Percentiles rank a stretch among this genome's conserved stretches.
These are phyloP conservation scores for Umbelopsis sp. DNA, from an alignment of 192 early-diverging fungal genomes.

Conservation along the genomic window DNA sequence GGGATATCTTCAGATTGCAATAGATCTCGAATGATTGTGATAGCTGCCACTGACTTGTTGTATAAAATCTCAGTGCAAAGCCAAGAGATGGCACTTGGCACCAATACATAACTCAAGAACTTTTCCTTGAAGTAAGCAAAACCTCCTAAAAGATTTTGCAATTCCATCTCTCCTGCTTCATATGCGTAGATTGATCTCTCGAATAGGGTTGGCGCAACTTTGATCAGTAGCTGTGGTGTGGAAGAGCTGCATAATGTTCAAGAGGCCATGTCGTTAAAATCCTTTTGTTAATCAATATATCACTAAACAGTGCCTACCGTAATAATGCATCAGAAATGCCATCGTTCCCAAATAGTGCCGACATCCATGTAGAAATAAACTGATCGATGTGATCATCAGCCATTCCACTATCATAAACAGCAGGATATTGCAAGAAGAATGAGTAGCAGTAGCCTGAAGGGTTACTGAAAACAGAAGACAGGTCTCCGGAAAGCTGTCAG, in stretches of 20 bases:
- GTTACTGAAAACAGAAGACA: not conserved
- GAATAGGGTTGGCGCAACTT: conserved; percentile 30
- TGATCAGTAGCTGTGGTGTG: conserved; percentile 28
- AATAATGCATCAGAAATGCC: conserved; percentile 38
- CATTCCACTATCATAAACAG: conserved; percentile 21
- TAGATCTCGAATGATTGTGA: conserved; percentile 16
- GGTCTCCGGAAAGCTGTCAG: not conserved
- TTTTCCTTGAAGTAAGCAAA: conserved; percentile 34
- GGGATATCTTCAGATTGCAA: conserved; percentile 8
- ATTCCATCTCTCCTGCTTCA: conserved; percentile 24
- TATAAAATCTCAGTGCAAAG: conserved; percentile 36
- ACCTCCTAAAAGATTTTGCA: conserved; percentile 26
- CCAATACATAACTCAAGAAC: conserved; percentile 35
- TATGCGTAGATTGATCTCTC: conserved; percentile 29
- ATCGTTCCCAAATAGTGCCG: conserved; percentile 30
- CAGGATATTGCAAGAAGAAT: conserved; percentile 30
- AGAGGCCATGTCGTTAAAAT: not conserved
- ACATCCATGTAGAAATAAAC: conserved; percentile 32
- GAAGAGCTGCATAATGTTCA: conserved; percentile 5
- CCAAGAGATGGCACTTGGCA: conserved; percentile 19
- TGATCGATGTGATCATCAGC: conserved; percentile 23
- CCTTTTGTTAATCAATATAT: not conserved
- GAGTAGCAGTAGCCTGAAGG: conserved; percentile 30
- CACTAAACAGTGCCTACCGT: conserved; percentile 1
- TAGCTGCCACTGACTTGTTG: not conserved